These are phyloP conservation scores for Sechiopsis laciniata DNA, from an alignment of 306 rosid species.

Conservation along the genomic window DNA sequence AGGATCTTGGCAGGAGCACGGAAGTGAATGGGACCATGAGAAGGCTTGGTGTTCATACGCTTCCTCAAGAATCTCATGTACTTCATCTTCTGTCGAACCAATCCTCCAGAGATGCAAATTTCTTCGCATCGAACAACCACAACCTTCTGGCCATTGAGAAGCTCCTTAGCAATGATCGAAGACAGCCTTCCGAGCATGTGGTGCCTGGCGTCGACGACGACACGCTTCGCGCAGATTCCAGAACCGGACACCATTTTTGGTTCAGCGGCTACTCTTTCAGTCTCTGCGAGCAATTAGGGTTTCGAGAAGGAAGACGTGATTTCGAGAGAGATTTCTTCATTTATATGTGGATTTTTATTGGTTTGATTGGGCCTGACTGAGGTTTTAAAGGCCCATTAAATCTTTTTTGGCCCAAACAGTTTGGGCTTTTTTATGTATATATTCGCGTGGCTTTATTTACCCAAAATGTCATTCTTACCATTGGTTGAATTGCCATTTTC, in stretches of 20 bases:
- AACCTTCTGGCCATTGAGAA: constrained; percentile 62
- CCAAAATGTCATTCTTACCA: too few species aligned
- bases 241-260: constrained; percentile 60
- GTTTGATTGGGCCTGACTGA: neutral
- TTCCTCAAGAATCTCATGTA: constrained; percentile 67
- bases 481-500: too few species aligned
- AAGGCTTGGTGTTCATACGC: constrained; percentile 77
- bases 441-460: too few species aligned
- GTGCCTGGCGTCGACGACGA: constrained; percentile 68
- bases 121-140: constrained; percentile 63
- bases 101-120: constrained; percentile 62
- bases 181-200: constrained; percentile 71
- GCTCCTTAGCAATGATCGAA: constrained; percentile 63
- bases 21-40: constrained; percentile 74
- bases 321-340: neutral
- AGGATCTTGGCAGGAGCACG: constrained; percentile 69
- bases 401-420: neutral
- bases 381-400: too few species aligned
- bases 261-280: neutral
- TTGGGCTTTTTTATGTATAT: neutral
- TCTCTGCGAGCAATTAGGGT: constrained; percentile 16
- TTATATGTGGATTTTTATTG: neutral
- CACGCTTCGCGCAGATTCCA: constrained; percentile 62
- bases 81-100: constrained; percentile 75
- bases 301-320: neutral